A percentile compares a stretch with the other conserved stretches of the same genome.
Conservation (phyloP, 2,329 filamentous ascomycete genomes). For the Aspergillus costaricaensis region DNA sequence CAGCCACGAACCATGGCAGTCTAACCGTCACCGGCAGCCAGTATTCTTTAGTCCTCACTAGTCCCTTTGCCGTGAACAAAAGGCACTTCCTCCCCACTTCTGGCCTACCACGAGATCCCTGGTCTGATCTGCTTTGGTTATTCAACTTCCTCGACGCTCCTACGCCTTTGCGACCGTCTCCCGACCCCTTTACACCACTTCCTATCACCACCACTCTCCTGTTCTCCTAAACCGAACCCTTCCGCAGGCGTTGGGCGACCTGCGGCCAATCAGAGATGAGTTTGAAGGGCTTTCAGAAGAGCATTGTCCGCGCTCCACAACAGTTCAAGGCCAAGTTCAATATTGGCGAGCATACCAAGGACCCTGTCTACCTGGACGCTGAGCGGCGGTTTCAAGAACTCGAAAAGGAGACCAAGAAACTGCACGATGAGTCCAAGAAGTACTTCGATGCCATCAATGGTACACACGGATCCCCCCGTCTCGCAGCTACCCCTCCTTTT, state of each 20-base stretch:
- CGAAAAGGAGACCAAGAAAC: conserved; percentile 91
- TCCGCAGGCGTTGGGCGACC: conserved; percentile 8
- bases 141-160: conserved; percentile 1
- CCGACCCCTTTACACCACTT: neutral
- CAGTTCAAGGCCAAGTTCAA: conserved; percentile 90
- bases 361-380: conserved; percentile 90
- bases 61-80: conserved; percentile 15
- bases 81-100: conserved; percentile 13
- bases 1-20: conserved; percentile 27
- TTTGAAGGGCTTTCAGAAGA: conserved; percentile 95
- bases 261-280: conserved; percentile 65
- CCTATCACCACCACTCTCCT: neutral
- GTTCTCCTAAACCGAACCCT: neutral
- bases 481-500: neutral
- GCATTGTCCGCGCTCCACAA: conserved; percentile 86
- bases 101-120: conserved; percentile 13
- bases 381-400: conserved; percentile 92
- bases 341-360: conserved; percentile 91
- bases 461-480: conserved; percentile 30
- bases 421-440: conserved; percentile 95
- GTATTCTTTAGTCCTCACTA: neutral
- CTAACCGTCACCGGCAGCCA: conserved; percentile 24
- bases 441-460: conserved; percentile 97
- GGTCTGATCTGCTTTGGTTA: neutral
- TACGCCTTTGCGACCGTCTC: neutral